A percentile compares a stretch with the other conserved stretches of the same genome.
These are phyloP conservation scores for Cystofilobasidium ferigula DNA, from an alignment of 768 basidiomycete genomes.

Conservation along the genomic window DNA sequence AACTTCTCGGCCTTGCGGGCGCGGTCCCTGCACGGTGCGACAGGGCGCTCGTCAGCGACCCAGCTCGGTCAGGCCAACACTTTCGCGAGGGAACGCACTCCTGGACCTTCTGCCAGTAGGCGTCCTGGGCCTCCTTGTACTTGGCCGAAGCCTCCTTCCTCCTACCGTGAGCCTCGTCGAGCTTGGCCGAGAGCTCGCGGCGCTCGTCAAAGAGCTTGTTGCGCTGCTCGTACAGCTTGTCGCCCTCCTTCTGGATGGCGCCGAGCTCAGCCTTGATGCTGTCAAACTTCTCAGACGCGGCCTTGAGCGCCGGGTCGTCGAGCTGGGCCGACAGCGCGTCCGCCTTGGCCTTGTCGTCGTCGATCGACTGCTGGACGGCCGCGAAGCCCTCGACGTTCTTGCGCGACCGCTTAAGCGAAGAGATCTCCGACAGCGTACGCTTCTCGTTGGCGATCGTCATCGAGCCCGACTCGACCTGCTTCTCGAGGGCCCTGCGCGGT, in stretches of 20 bases:
- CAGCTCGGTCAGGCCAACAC: no score
- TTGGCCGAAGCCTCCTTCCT: conserved; percentile 22
- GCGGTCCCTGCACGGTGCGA: conserved; percentile 33
- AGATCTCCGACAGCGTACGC: conserved; percentile 83
- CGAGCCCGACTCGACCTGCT: conserved; percentile 78
- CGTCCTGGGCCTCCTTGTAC: conserved; percentile 27
- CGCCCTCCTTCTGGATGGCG: conserved; percentile 69
- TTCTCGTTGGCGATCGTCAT: conserved; percentile 94
- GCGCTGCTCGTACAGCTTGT: conserved; percentile 65
- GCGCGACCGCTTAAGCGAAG: conserved; percentile 56
- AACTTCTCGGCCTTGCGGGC: conserved; percentile 66
- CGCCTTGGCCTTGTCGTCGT: conserved; percentile 57
- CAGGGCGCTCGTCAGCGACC: background rate
- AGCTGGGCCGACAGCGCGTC: conserved; percentile 72
- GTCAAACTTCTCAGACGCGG: conserved; percentile 67
- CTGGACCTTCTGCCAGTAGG: conserved; percentile 25
- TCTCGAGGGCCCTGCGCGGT: conserved; percentile 60
- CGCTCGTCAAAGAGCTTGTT: conserved; percentile 79
- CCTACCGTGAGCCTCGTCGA: conserved; percentile 29
- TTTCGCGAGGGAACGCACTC: conserved; percentile 17
- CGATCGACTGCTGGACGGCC: conserved; percentile 65
- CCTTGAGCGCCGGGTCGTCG: conserved; percentile 81
- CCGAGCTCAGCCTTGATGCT: conserved; percentile 74
- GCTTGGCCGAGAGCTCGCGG: conserved; percentile 51
- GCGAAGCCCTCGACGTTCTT: conserved; percentile 71